phyloP scores from a whole-genome alignment of 164 flowering plant genomes.

The Umbilicus rupestris region DNA sequence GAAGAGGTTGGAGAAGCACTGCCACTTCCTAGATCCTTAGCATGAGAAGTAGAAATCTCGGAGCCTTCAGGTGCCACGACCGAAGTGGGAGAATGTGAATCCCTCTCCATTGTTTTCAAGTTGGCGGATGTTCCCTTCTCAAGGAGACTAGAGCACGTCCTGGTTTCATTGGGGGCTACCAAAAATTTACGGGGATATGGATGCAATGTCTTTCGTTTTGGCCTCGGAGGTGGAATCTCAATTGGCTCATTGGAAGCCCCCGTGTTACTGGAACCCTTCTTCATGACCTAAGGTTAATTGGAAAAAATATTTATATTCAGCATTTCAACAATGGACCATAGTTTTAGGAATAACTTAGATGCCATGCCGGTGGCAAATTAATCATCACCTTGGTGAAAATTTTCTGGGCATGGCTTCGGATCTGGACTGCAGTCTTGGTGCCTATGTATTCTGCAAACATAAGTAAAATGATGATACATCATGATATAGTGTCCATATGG shows the following conservation, averaged over 20 bases:
- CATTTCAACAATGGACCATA: not conserved
- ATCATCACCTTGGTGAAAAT: constrained; percentile 73
- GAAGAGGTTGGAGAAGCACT: constrained; percentile 47
- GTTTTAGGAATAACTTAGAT: not conserved
- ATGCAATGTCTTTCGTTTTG: constrained; percentile 77
- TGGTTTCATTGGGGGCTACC: constrained; percentile 11
- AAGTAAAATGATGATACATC: not conserved
- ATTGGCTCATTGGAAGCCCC: constrained; percentile 33
- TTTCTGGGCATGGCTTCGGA: constrained; percentile 92
- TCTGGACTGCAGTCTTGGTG: constrained; percentile 84
- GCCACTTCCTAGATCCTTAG: constrained; percentile 25
- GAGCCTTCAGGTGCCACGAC: constrained; percentile 48
- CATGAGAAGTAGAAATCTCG: constrained; percentile 25
- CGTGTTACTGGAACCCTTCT: constrained; percentile 30
- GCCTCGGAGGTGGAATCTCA: constrained; percentile 94
- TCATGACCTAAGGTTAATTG: constrained; percentile 31
- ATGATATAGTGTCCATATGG: too few relatives aligned
- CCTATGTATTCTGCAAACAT: constrained; percentile 62
- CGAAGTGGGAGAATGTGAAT: constrained; percentile 50
- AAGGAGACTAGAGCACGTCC: constrained; percentile 6
- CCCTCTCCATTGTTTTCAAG: constrained; percentile 14
- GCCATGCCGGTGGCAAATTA: not conserved
- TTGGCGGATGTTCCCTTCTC: constrained; percentile 20
- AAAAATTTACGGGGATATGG: constrained; percentile 78
- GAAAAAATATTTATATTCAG: not conserved